These are phyloP conservation scores for Candida chauliodis DNA, from an alignment of 805 yeast species.

Conservation along the genomic window DNA sequence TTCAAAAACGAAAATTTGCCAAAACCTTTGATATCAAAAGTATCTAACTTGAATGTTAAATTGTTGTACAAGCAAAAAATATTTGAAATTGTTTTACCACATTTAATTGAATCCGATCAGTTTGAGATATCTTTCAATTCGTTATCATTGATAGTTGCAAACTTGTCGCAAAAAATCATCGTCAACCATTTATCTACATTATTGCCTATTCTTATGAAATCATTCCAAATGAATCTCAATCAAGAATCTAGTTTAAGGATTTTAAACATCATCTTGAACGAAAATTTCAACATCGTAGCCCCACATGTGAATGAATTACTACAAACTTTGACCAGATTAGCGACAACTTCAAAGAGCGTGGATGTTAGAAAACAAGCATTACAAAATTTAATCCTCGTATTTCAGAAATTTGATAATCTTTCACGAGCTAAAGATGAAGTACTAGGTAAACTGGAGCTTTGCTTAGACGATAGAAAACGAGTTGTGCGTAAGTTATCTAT, in stretches of 20 bases:
- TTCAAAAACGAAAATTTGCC: constrained; percentile 43
- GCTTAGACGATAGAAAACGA: constrained; percentile 73
- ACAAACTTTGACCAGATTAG: constrained; percentile 39
- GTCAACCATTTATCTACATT: constrained; percentile 60
- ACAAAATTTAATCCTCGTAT: constrained; percentile 46
- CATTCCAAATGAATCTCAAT: constrained; percentile 43
- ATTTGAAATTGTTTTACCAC: constrained; percentile 58
- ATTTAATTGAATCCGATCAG: constrained; percentile 44
- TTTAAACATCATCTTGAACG: constrained; percentile 49
- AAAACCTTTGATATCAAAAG: constrained; percentile 38
- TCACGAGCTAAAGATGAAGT: constrained; percentile 38
- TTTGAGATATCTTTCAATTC: constrained; percentile 60
- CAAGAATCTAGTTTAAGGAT: constrained; percentile 64
- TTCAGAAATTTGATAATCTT: constrained; percentile 28
- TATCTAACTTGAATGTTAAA: constrained; percentile 55
- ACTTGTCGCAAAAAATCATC: constrained; percentile 60
- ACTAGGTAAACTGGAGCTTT: constrained; percentile 43
- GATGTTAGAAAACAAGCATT: constrained; percentile 56
- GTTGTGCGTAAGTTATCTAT: constrained; percentile 71
- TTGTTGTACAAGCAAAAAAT: constrained; percentile 77
- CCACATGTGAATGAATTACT: constrained; percentile 56
- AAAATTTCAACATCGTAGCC: constrained; percentile 49
- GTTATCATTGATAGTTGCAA: constrained; percentile 62
- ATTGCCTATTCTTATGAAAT: constrained; percentile 68
- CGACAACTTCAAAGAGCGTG: constrained; percentile 19